These are phyloP conservation scores for Hordeum vulgare DNA, from an alignment of 176 grass and related monocot genomes.

Conservation along the genomic window DNA sequence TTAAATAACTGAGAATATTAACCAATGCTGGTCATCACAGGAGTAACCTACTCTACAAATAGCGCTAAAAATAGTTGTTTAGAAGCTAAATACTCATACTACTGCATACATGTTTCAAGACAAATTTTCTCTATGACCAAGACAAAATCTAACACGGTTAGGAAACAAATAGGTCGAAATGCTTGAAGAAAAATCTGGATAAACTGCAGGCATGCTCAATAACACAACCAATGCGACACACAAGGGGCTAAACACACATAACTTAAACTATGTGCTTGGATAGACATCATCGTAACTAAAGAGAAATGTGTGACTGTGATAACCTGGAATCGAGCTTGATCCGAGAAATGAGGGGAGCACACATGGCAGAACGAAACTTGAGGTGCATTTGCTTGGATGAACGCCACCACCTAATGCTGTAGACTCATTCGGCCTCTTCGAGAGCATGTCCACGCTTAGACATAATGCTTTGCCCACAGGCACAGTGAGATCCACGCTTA, in stretches of 20 bases:
- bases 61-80: background rate
- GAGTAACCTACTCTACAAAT: background rate
- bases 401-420: background rate
- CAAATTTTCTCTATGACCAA: background rate
- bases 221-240: background rate
- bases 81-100: background rate
- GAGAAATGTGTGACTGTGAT: background rate
- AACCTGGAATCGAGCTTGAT: background rate
- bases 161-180: background rate
- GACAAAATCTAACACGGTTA: background rate
- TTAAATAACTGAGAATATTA: background rate
- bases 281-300: background rate
- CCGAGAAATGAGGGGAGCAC: constrained; percentile 22
- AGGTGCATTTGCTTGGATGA: background rate
- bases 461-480: background rate
- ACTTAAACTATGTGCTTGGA: no score
- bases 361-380: background rate
- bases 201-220: background rate
- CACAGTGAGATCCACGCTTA: background rate
- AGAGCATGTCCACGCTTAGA: background rate
- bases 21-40: background rate
- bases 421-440: background rate
- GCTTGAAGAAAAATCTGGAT: background rate
- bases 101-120: background rate
- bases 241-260: background rate